Conservation (phyloP, 257 asterid species). For the Solanum infundibuliforme region DNA sequence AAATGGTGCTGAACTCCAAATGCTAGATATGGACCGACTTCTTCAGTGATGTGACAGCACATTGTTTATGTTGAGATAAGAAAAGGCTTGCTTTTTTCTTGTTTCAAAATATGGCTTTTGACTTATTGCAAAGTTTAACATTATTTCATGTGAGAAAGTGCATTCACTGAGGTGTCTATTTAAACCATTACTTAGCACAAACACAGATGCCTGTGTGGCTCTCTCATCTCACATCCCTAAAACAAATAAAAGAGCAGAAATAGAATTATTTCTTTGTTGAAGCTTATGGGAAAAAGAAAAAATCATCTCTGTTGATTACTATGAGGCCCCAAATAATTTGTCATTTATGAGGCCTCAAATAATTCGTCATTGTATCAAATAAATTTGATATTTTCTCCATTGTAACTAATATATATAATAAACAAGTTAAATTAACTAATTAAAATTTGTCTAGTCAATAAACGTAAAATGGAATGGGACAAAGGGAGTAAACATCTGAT, state of each 20-base stretch:
- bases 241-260: background rate
- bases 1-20: conserved; percentile 9
- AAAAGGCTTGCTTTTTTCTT: background rate
- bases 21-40: background rate
- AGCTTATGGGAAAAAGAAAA: background rate
- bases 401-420: background rate
- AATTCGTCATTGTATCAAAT: background rate
- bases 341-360: background rate
- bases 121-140: background rate
- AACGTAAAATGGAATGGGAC: background rate
- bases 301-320: background rate
- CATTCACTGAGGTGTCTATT: background rate
- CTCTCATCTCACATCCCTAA: background rate
- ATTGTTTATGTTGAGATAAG: background rate
- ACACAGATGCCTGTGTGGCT: background rate
- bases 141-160: background rate
- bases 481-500: background rate
- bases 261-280: background rate
- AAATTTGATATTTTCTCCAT: background rate
- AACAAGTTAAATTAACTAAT: background rate
- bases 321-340: background rate
- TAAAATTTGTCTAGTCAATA: background rate
- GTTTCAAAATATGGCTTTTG: background rate
- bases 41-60: background rate
- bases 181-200: background rate